Base-by-base conservation (phyloP, 2,329 filamentous ascomycete species). In the Colletotrichum lupini region DNA sequence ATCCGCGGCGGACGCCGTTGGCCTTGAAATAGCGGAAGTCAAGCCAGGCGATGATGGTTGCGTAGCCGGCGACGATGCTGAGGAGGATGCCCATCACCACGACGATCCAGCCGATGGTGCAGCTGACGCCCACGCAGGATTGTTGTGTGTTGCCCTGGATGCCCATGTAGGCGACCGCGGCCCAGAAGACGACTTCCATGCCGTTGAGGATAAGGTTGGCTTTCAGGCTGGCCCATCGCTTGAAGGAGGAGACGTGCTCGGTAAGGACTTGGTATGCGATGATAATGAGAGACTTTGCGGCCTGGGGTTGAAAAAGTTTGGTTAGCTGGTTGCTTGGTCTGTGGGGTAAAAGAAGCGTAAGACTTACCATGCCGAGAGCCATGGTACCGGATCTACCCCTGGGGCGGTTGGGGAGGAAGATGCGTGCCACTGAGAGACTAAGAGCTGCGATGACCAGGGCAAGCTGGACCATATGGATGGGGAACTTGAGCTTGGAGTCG, bases 171-270 rank as follows among this genome's bases (percentile, higher is more conserved):
- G 78, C 61, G 1, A 80, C 77, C 0, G 76, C 79, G 57, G 78
- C 78, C 84, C 85, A 86, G 75, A 85, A 85, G 16, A 85, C 77
- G 16, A 83, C 74, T 74, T 87, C 84, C 19, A 86, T 76, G 58
- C 74, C 77, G 76, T 83, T 84, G 68, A 86, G 77, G 46, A 85
- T 82, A 5, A 78, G 75, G 75, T 84, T 81, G 5, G 83, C 83
- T 76, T 85, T 86, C 6, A 82, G 76, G 75, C 80, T 83, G 32
- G 75, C 78, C 82, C 82, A 86, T 67, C 77, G 79, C 14, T 77
- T 71, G 65, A 85, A 79, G 1, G 75, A 73, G 5, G 72, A 52
- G 14, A 80, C 74, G 69, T 84, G 81, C 53, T 82, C 80, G 30
- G 81, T 82, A 2, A 84, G 74, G 57, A 86, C 73, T 68, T 85